Evolutionary conservation across 129 eudicot genomes (phyloP).

Genomic region (Flaveria linearis): DNA sequence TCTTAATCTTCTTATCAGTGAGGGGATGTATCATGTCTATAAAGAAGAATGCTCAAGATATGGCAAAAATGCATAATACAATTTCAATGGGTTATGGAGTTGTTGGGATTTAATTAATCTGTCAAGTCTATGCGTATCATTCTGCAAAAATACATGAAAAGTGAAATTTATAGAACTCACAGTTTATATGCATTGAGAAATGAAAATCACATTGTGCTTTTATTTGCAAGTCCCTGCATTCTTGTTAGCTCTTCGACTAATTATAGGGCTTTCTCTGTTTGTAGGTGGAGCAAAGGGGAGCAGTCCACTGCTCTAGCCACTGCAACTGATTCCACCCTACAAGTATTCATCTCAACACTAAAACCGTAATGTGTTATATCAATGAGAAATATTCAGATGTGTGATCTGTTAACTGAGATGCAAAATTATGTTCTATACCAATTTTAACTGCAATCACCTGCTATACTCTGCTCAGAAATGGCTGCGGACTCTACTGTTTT

Average conservation of each 20-base stretch:
- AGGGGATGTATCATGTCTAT: too few species aligned
- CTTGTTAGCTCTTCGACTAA: conserved; percentile 7
- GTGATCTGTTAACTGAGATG: background rate
- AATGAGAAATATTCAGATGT: background rate
- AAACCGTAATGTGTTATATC: background rate
- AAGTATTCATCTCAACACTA: conserved; percentile 45
- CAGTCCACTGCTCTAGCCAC: conserved; percentile 88
- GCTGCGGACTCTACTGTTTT: background rate
- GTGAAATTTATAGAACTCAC: background rate
- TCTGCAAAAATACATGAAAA: conserved; percentile 7
- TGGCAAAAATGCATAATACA: background rate
- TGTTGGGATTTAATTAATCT: background rate
- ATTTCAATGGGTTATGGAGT: conserved; percentile 1
- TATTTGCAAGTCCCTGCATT: background rate
- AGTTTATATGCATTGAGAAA: background rate
- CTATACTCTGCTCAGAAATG: too few species aligned
- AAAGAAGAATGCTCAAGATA: background rate
- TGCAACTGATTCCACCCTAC: conserved; percentile 65
- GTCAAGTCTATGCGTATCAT: conserved; percentile 1
- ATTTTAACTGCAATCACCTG: conserved; percentile 12
- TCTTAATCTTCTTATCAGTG: too few species aligned
- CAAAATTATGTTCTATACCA: background rate
- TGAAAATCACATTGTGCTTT: conserved; percentile 1
- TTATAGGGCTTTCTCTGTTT: conserved; percentile 7
- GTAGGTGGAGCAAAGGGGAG: conserved; percentile 97